Conservation (phyloP, 257 asterid species). For the Lycium ferocissimum region DNA sequence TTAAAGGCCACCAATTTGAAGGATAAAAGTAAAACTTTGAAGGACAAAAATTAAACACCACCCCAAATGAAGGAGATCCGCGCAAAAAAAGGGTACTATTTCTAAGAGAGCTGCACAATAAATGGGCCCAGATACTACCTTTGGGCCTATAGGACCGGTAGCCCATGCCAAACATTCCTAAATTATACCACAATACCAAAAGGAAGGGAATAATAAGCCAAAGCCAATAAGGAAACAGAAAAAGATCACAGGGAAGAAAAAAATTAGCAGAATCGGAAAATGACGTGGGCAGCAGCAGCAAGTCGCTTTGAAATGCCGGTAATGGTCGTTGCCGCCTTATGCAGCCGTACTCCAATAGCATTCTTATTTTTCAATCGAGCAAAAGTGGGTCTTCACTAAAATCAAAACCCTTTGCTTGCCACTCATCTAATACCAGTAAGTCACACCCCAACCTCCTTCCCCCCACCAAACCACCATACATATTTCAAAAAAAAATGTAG, state of each 20-base stretch:
- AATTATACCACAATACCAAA: neutral
- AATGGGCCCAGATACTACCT: neutral
- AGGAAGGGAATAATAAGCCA: neutral
- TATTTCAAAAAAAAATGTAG: neutral
- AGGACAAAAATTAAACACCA: too few species aligned
- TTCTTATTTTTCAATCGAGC: slow-evolving; percentile 60
- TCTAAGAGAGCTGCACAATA: neutral
- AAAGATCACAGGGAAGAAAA: too few species aligned
- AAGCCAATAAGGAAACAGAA: neutral
- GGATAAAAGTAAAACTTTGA: too few species aligned
- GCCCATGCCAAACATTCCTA: neutral
- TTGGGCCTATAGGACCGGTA: neutral
- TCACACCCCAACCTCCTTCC: neutral
- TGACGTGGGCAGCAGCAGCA: slow-evolving; percentile 85
- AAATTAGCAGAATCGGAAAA: slow-evolving; percentile 16
- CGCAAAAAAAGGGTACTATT: too few species aligned
- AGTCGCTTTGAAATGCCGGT: slow-evolving; percentile 77
- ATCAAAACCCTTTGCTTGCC: slow-evolving; percentile 65
- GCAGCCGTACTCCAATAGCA: slow-evolving; percentile 57
- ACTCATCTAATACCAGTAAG: slow-evolving; percentile 53
- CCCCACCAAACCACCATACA: neutral
- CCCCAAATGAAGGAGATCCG: too few species aligned
- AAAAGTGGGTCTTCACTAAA: slow-evolving; percentile 22
- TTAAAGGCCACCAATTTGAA: too few species aligned
- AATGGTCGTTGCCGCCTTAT: slow-evolving; percentile 48